Percentiles rank a stretch among this genome's conserved stretches.
Evolutionary conservation across 2,329 filamentous ascomycete species (phyloP).

Genomic region (Venturia effusa): DNA sequence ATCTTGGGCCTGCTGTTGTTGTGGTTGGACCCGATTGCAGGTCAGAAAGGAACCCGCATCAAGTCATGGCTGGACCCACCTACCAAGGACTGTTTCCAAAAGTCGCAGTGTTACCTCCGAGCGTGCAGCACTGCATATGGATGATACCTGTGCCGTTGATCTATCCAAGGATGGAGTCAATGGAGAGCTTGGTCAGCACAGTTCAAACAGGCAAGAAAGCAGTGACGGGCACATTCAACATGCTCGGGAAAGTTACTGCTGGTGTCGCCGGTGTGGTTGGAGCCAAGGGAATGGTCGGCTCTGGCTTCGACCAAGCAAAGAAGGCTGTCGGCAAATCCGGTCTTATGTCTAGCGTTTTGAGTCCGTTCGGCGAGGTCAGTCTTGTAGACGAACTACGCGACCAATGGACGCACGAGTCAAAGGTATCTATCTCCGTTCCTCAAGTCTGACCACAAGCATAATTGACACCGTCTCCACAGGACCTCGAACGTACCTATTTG

Average conservation of each 20-base stretch:
- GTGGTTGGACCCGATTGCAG: slow-evolving; percentile 85
- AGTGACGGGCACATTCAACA: slow-evolving; percentile 91
- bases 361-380: slow-evolving; percentile 93
- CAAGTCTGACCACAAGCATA: slow-evolving; percentile 14
- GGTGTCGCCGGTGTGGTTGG: slow-evolving; percentile 93
- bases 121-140: slow-evolving; percentile 94
- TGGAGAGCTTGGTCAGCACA: slow-evolving; percentile 83
- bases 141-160: slow-evolving; percentile 86
- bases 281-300: slow-evolving; percentile 82
- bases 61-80: slow-evolving; percentile 90
- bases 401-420: slow-evolving; percentile 96
- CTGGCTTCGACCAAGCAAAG: slow-evolving; percentile 90
- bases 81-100: slow-evolving; percentile 98
- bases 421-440: slow-evolving; percentile 38
- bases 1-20: slow-evolving; percentile 79
- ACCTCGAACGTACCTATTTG: slow-evolving; percentile 90
- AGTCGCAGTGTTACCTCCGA: slow-evolving; percentile 77
- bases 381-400: slow-evolving; percentile 89
- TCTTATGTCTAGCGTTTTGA: slow-evolving; percentile 89
- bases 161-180: slow-evolving; percentile 82
- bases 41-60: slow-evolving; percentile 78
- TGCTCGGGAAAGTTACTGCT: slow-evolving; percentile 88
- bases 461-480: slow-evolving; percentile 35
- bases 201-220: slow-evolving; percentile 93
- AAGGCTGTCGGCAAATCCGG: slow-evolving; percentile 92